Evolutionary conservation across 371 early-diverging fungal genomes (phyloP), one percentile per base, ranked within the genome.

Genomic region (Lichtheimia corymbifera): DNA sequence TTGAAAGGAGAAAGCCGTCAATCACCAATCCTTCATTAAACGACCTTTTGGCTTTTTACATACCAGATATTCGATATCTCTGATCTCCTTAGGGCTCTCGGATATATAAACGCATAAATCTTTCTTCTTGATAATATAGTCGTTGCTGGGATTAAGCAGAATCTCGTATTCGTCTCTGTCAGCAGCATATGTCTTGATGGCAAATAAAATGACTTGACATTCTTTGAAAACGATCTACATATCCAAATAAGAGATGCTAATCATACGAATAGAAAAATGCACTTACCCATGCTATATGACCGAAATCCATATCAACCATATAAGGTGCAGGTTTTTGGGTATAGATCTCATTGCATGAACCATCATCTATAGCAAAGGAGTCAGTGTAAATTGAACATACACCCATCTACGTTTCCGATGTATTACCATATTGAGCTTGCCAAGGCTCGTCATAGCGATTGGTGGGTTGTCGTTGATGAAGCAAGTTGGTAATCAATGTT

Each of bases 201-300:
- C 91, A 74, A 90, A 82, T 61, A 89, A 61, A 17, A 89, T 82
- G 5, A 85, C 82, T 70, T 92, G 92, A 53, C 88, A 90, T 66
- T 92, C 89, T 13, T 77, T 73, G 65, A 73, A 92, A 13, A 87
- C 59, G 58, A 84, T 78, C 74, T 82, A 50, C 11, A 40, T 53
- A 49, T 55, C 41, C 44, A 50, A n/a, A n/a, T n/a, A 44, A 25
- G 44, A 41, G 41, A 52, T 51, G 27, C 15, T n/a, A 27, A 45
- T 5, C 49, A 15, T 25, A 47, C 5, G 17, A 25, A 24, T 18
- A 15, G n/a, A 47, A 30, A 25, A 2, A 47, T 28, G 9, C 2
- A 28, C 64, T 22, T 77, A 86, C 73, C 86, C 79, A 85, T 1
- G 88, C 74, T 15, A 76, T 83, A 24, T 83, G 76, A 5, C 78